Conservation (phyloP, 345 rosid genomes). For the Arabis hirsuta region DNA sequence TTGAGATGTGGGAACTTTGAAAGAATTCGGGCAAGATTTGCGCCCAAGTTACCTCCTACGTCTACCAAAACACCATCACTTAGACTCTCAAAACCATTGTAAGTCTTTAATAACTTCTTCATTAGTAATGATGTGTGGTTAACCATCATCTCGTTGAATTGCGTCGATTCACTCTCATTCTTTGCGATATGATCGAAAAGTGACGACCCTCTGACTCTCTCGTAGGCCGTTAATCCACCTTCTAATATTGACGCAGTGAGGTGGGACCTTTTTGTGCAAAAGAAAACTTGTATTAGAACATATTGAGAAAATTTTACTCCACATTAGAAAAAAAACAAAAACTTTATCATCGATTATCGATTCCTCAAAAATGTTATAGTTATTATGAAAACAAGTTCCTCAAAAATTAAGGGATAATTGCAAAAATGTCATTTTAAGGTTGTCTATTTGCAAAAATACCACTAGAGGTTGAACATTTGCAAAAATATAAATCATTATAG, state of each 20-base stretch:
- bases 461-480: too few species aligned
- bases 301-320: too few species aligned
- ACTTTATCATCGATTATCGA: too few species aligned
- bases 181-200: not conserved
- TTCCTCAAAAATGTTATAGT: too few species aligned
- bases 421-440: too few species aligned
- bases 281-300: slow-evolving; percentile 2
- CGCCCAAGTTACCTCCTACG: slow-evolving; percentile 23
- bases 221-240: slow-evolving; percentile 10
- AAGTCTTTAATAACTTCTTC: slow-evolving; percentile 25
- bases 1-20: slow-evolving; percentile 22
- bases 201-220: not conserved
- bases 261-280: slow-evolving; percentile 18
- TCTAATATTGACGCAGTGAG: slow-evolving; percentile 26
- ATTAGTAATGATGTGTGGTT: slow-evolving; percentile 30
- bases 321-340: too few species aligned
- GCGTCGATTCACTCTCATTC: not conserved
- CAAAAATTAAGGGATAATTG: too few species aligned
- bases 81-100: slow-evolving; percentile 12
- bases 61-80: slow-evolving; percentile 18
- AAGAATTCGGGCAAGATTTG: slow-evolving; percentile 5
- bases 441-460: too few species aligned
- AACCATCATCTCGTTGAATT: slow-evolving; percentile 8
- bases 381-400: too few species aligned
- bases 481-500: too few species aligned